Conservation (phyloP, 352 stramenopile species). For the Aphanomyces euteiches region DNA sequence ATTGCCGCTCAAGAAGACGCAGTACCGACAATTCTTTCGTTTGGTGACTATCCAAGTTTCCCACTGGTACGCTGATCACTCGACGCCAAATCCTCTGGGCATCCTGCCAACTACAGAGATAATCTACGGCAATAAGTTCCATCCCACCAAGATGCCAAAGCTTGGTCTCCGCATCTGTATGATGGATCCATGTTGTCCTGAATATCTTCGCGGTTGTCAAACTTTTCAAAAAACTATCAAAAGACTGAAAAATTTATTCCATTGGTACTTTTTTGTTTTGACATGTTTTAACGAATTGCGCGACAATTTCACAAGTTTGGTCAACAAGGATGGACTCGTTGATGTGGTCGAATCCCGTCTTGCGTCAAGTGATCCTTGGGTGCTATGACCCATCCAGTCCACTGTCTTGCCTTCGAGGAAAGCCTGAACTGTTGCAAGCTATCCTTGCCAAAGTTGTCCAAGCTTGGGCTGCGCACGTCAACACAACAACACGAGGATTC, state of each 20-base stretch:
- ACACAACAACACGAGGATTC: not conserved
- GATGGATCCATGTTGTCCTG: no score
- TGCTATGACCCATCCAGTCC: conserved; percentile 19
- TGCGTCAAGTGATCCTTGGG: conserved; percentile 15
- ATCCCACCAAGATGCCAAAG: not conserved
- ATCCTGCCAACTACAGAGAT: conserved; percentile 6
- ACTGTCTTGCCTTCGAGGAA: conserved; percentile 16
- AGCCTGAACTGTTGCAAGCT: conserved; percentile 11
- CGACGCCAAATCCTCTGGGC: conserved; percentile 28
- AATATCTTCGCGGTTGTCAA: no score
- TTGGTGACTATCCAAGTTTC: conserved; percentile 28
- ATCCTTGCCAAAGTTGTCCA: conserved; percentile 1
- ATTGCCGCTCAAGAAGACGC: conserved; percentile 5
- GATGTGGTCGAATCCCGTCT: conserved; percentile 5
- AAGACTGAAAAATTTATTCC: no score
- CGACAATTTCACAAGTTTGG: no score
- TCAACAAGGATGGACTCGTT: no score
- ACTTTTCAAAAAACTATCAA: no score
- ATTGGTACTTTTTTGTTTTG: no score
- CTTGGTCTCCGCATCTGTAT: no score
- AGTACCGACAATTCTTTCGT: conserved; percentile 33
- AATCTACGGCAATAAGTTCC: conserved; percentile 30
- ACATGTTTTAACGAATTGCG: no score
- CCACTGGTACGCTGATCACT: conserved; percentile 32
- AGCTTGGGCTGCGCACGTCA: conserved; percentile 24